A percentile compares a stretch with the other conserved stretches of the same genome.
These are phyloP conservation scores for Mytilinidion resinicola DNA, from an alignment of 495 filamentous ascomycete genomes.

Conservation along the genomic window DNA sequence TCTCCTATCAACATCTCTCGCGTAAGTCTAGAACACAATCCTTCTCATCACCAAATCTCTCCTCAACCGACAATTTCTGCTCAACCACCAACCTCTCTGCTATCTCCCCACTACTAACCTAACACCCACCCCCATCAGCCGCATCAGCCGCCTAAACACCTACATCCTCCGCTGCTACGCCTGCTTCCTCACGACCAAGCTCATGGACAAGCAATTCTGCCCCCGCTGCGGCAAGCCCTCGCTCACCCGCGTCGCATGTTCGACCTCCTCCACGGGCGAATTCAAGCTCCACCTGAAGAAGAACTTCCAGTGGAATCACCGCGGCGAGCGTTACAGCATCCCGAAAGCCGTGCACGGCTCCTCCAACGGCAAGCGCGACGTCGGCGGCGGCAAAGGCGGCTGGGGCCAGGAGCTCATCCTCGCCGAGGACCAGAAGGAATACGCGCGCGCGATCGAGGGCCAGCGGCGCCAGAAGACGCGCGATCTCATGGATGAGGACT, in stretches of 20 bases:
- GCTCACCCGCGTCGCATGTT: constrained; percentile 78
- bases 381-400: constrained; percentile 75
- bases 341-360: constrained; percentile 83
- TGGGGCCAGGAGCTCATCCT: constrained; percentile 82
- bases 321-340: constrained; percentile 81
- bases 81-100: too few relatives aligned
- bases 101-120: too few relatives aligned
- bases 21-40: constrained; percentile 19
- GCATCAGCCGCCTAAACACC: constrained; percentile 72
- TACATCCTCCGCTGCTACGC: constrained; percentile 91
- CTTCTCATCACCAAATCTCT: too few relatives aligned
- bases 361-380: constrained; percentile 57
- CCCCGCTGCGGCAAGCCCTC: constrained; percentile 82
- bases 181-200: constrained; percentile 80
- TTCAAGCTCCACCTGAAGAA: constrained; percentile 87
- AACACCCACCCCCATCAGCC: constrained; percentile 16
- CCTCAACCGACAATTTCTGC: too few relatives aligned
- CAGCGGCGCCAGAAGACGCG: constrained; percentile 59
- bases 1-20: constrained; percentile 69
- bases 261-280: constrained; percentile 68
- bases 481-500: constrained; percentile 91
- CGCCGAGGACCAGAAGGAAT: constrained; percentile 96
- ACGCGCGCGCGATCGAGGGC: constrained; percentile 54
- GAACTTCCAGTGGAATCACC: constrained; percentile 93
- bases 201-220: constrained; percentile 90